phyloP scores from a whole-genome alignment of 257 asterid genomes.

The Ophiorrhiza pumila region DNA sequence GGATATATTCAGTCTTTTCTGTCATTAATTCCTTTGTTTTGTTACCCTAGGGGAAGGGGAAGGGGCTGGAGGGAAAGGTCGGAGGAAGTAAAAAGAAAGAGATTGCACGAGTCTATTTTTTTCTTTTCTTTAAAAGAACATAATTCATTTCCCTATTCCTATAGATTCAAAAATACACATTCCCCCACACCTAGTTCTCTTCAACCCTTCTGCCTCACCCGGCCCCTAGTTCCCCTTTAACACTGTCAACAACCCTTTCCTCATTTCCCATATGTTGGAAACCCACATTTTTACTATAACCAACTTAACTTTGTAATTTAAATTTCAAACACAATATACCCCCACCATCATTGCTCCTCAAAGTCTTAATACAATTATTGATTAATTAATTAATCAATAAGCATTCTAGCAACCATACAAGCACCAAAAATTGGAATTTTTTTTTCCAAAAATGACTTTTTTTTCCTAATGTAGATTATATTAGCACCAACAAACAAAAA shows the following conservation, averaged over 20 bases:
- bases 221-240: neutral
- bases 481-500: too few species aligned
- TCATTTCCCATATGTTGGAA: neutral
- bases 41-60: neutral
- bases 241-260: neutral
- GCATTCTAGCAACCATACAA: neutral
- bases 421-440: neutral
- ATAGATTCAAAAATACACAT: neutral
- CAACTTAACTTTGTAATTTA: neutral
- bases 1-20: neutral
- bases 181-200: neutral
- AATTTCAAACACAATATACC: neutral
- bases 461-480: neutral
- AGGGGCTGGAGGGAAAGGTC: too few species aligned
- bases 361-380: neutral
- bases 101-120: neutral
- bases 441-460: neutral
- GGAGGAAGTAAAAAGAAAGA: neutral
- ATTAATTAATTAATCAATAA: neutral
- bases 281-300: neutral
- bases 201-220: neutral
- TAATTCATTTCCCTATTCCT: too few species aligned
- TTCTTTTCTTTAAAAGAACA: neutral
- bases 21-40: neutral
- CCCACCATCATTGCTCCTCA: neutral